Base-by-base conservation (phyloP, 2,329 filamentous ascomycete species). In the Neofusicoccum kwambonambiense region DNA sequence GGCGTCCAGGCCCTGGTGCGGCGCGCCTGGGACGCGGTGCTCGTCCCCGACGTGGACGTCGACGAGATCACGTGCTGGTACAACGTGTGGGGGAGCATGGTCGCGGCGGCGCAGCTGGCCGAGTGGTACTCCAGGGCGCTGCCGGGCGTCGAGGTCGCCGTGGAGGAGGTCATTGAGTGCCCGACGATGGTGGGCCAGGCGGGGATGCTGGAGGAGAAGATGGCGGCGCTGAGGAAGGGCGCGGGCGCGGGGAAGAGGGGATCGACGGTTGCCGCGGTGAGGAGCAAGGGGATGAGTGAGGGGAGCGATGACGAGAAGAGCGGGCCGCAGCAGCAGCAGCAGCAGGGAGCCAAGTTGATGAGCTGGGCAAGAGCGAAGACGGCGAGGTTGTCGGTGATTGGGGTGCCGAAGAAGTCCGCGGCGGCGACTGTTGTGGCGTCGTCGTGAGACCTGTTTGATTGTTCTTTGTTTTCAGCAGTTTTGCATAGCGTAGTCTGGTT, bases 31-130 rank as follows among this genome's bases (percentile, higher is more conserved):
- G 71, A 71, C 22, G 22, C 22, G 22, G 22, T 22, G 22, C 22
- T 22, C 22, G 22, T 22, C 22, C 22, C 22, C 22, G 22, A 22
- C 22, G 22, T 15, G 11, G 37, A 39, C 9, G 34, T 4, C 0
- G 51, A 39, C 7, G 51, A 8, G 1, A 41, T 35, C n/a, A 73
- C 73, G 17, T 70, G 72, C 60, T 76, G 75, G 67, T 76, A 75
- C 70, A 69, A 75, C 34, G 69, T 75, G 2, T 73, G 74, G 15
- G 74, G 74, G 1, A 73, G 75, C 49, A 73, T 76, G 37, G 74
- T 76, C 70, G 73, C 72, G 13, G 62, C 75, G 8, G 74, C 74
- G 22, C 74, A 75, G 62, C 66, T 76, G 22, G 68, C 72, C 0
- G 70, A 69, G 15, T 74, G 74, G 8, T 69, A 75, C 4, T 5